phyloP scores from a whole-genome alignment of 1,284 basidiomycete species.

The Entoloma clypeatum region DNA sequence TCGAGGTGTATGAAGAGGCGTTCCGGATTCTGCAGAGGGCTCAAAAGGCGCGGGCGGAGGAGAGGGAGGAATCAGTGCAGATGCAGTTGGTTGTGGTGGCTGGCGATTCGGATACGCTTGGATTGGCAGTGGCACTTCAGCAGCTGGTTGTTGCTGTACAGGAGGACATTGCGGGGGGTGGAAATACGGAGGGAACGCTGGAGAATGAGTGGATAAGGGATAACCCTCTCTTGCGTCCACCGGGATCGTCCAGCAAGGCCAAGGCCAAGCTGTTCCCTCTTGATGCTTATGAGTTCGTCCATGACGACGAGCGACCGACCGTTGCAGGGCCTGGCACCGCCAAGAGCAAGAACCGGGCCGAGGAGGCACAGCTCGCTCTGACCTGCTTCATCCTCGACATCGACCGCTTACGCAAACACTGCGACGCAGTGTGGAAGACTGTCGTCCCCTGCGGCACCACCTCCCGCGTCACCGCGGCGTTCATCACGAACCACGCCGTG shows the following conservation, averaged over 20 bases:
- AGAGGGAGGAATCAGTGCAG: background rate
- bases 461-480: slow-evolving; percentile 6
- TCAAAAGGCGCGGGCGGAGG: background rate
- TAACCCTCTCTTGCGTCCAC: slow-evolving; percentile 2
- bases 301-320: background rate
- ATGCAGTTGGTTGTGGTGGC: too few species aligned
- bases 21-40: slow-evolving; percentile 4
- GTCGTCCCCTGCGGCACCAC: slow-evolving; percentile 3
- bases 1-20: slow-evolving; percentile 7
- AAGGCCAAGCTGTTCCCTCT: slow-evolving; percentile 8
- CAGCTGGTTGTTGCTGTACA: slow-evolving; percentile 1
- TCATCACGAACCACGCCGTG: slow-evolving; percentile 9
- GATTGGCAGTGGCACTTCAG: slow-evolving; percentile 3
- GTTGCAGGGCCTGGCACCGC: background rate
- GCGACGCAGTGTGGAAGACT: slow-evolving; percentile 5
- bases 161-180: background rate
- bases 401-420: slow-evolving; percentile 1
- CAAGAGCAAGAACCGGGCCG: background rate
- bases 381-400: slow-evolving; percentile 8
- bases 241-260: background rate
- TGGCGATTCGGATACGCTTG: background rate
- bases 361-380: slow-evolving; percentile 5
- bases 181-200: background rate
- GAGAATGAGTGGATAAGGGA: slow-evolving; percentile 12
- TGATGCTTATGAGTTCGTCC: slow-evolving; percentile 5